Base-by-base conservation (phyloP, 257 asterid genomes). In the Galeopsis tetrahit region DNA sequence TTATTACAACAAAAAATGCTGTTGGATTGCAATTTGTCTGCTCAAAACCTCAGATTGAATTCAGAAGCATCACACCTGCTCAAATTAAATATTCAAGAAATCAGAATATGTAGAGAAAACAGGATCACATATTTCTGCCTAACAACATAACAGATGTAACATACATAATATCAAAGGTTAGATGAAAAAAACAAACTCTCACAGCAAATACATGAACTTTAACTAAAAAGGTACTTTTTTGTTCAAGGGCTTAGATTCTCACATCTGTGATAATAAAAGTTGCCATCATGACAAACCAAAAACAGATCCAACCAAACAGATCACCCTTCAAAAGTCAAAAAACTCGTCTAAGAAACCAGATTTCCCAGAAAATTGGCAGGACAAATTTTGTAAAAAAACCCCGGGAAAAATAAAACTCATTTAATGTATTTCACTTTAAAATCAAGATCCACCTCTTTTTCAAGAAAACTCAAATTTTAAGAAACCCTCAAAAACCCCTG, bases 271-370 rank as follows among this genome's bases (percentile, higher is more conserved):
- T 64, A 3, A 56, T 9, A 57, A 81, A 69, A 58, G 77, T 58
- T 32, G 72, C 40, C 36, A 71, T 32, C 77, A 76, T 74, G 17
- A 63, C 32, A 17, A 64, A n/a, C n/a, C n/a, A 61, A 63, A 38
- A 51, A 52, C 73, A 77, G 75, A 83, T 83, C 85, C 72, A 58
- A 75, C 85, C 72, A 58, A 75, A 58, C 77, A 72, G 64, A 15
- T 60, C 35, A 51, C 58, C 38, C 10, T 17, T 55, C 40, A 21
- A 72, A 72, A 53, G 44, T 61, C 51, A 43, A 59, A 60, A 67
- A 75, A 21, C 28, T 21, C 28, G 28, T 21, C 28, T 21, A 75
- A 34, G 28, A 1, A 49, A 33, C 4, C 73, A 71, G 59, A 67
- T 78, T 62, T 51, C 51, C 44, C 57, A 35, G 7, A 59, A 44